phyloP scores from a whole-genome alignment of 495 filamentous ascomycete species.

The Tetracladium setigerum region DNA sequence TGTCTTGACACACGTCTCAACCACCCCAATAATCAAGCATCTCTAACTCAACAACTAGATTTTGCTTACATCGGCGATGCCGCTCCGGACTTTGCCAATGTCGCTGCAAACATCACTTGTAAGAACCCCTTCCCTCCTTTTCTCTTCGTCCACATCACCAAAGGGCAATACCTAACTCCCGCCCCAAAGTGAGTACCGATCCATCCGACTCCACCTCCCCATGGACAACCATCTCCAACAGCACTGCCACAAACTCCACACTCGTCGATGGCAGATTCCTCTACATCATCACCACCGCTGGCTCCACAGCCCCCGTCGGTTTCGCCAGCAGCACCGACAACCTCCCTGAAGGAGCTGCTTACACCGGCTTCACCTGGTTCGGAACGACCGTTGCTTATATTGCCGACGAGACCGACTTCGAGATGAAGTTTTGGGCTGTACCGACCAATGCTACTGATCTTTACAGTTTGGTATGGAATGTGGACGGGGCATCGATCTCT shows the following conservation, averaged over 20 bases:
- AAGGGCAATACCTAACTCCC: not conserved
- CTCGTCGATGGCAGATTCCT: not conserved
- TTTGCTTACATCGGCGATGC: no score
- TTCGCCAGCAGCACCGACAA: slow-evolving; percentile 6
- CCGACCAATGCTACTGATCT: slow-evolving; percentile 3
- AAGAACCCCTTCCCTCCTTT: not conserved
- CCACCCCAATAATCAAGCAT: no score
- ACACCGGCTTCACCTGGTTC: slow-evolving; percentile 11
- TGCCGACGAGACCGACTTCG: not conserved
- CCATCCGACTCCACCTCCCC: not conserved
- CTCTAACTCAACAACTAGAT: no score
- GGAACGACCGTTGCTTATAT: slow-evolving; percentile 15
- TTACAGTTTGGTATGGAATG: slow-evolving; percentile 5
- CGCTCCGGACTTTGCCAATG: no score
- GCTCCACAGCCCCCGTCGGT: slow-evolving; percentile 5
- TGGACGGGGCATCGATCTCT: not conserved
- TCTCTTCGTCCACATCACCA: not conserved
- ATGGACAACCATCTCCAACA: not conserved
- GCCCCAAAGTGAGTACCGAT: not conserved
- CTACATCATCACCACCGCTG: slow-evolving; percentile 7
- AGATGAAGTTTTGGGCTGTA: slow-evolving; percentile 7
- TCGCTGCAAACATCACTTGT: not conserved
- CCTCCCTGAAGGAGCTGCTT: not conserved
- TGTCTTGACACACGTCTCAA: no score
- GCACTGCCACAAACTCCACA: not conserved